These are phyloP conservation scores for Coemansia asiatica DNA, from an alignment of 192 early-diverging fungal species.

Conservation along the genomic window DNA sequence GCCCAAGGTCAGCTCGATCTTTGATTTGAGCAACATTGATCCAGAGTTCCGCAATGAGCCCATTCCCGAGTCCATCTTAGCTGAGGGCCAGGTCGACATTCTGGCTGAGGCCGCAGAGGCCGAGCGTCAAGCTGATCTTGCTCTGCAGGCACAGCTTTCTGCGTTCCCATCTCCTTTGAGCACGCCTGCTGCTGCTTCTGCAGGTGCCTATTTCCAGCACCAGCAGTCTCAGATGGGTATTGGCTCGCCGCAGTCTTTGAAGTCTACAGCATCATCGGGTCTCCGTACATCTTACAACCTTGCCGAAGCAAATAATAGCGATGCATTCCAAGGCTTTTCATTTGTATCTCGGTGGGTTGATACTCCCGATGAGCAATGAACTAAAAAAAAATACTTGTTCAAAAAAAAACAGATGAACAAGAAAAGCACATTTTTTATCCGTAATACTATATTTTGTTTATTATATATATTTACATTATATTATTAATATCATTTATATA, in stretches of 20 bases:
- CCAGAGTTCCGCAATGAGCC: slow-evolving; percentile 57
- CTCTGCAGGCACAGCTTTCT: slow-evolving; percentile 36
- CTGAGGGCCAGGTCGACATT: slow-evolving; percentile 49
- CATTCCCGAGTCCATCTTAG: slow-evolving; percentile 40
- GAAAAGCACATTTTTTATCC: not conserved
- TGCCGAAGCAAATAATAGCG: slow-evolving; percentile 14
- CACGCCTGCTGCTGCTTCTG: slow-evolving; percentile 14
- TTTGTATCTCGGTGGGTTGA: slow-evolving; percentile 54
- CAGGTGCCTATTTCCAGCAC: slow-evolving; percentile 20
- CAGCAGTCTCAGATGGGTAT: slow-evolving; percentile 5
- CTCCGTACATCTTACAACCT: slow-evolving; percentile 5
- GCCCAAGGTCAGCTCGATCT: slow-evolving; percentile 60
- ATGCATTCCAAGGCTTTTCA: slow-evolving; percentile 55
- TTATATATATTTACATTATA: too few relatives aligned
- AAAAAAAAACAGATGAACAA: not conserved
- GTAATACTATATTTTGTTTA: not conserved
- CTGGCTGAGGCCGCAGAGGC: slow-evolving; percentile 45
- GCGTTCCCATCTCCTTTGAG: slow-evolving; percentile 45
- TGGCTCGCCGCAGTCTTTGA: not conserved
- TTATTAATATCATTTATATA: too few relatives aligned
- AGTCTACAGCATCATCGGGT: not conserved
- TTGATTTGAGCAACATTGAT: slow-evolving; percentile 56
- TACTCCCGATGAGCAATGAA: slow-evolving; percentile 26
- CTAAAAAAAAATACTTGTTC: not conserved
- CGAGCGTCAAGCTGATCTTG: slow-evolving; percentile 45